phyloP scores from a whole-genome alignment of 305 asterid species.

The Rubia balearica region DNA sequence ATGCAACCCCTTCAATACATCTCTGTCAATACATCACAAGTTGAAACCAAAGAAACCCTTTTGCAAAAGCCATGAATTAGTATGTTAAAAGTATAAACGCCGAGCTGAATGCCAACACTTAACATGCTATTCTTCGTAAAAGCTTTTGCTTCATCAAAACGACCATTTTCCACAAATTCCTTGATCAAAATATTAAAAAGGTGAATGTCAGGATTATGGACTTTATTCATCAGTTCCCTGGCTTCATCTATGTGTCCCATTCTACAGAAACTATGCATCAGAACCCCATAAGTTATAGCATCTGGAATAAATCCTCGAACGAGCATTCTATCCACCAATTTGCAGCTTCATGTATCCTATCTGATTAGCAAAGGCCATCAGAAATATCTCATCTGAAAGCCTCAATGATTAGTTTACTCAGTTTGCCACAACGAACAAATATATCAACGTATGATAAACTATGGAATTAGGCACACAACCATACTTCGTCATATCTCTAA shows the following conservation, averaged over 20 bases:
- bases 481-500: constrained; percentile 83
- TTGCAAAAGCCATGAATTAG: constrained; percentile 66
- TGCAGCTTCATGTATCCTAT: constrained; percentile 72
- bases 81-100: constrained; percentile 65
- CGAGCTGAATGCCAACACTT: constrained; percentile 40
- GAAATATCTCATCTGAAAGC: constrained; percentile 84
- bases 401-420: constrained; percentile 63
- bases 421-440: constrained; percentile 42
- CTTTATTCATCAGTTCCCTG: constrained; percentile 45
- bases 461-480: constrained; percentile 82
- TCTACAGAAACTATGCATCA: constrained; percentile 67
- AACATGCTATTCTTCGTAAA: constrained; percentile 39
- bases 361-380: constrained; percentile 67
- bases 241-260: constrained; percentile 58
- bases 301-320: constrained; percentile 61
- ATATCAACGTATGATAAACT: constrained; percentile 73
- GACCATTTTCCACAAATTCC: constrained; percentile 42
- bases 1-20: constrained; percentile 35
- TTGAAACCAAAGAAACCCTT: constrained; percentile 52
- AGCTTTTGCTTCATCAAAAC: constrained; percentile 62
- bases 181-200: constrained; percentile 54
- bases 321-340: constrained; percentile 77
- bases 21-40: constrained; percentile 41
- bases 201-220: constrained; percentile 45
- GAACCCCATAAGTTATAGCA: constrained; percentile 62